Base-by-base conservation (phyloP, 2,329 filamentous ascomycete genomes). In the Cytospora mali region DNA sequence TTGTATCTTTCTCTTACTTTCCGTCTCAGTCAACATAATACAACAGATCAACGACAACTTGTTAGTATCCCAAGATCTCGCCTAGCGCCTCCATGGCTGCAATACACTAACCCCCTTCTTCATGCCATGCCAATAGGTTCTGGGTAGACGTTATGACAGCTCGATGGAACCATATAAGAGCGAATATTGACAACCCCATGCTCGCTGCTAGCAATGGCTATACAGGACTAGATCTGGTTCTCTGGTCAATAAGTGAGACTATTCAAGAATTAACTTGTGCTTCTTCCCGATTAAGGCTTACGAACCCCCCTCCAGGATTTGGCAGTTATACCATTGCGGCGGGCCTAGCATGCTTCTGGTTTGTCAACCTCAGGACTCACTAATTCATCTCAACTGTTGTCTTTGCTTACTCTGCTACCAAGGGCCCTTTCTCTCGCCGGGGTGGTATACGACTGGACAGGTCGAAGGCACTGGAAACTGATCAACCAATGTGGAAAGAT, bases 31-130 rank as follows among this genome's bases (percentile, higher is more conserved):
- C n/a, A 42, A 55, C 18, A 55, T 61, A 14, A 21, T 25, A 39
- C 58, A 61, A n/a, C 58, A 61, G 31, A 61, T 61, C 6, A 31
- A 61, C 16, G 58, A 55, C 39, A 49, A 55, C 18, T 7, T 61
- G 58, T 61, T 18, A n/a, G 35, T 39, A 18, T 18, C 10, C 35
- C 9, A 16, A 55, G 46, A 1, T 23, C 13, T 46, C 42, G 10
- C 5, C 2, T 62, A 3, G 21, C 13, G 16, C 31, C n/a, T n/a
- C 31, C 31, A 6, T 31, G 23, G 33, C 14, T 16, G n/a, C 18
- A 14, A 18, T 9, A 25, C 55, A 33, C 42, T 46, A 18, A 46
- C n/a, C 14, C n/a, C 14, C 10, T 33, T 23, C n/a, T 31, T 10
- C 7, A 18, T 29, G 7, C 11, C 21, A 14, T n/a, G 7, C 28